These are phyloP conservation scores for Fusarium tanahbumbuense DNA, from an alignment of 2,329 filamentous ascomycete genomes.

Conservation along the genomic window DNA sequence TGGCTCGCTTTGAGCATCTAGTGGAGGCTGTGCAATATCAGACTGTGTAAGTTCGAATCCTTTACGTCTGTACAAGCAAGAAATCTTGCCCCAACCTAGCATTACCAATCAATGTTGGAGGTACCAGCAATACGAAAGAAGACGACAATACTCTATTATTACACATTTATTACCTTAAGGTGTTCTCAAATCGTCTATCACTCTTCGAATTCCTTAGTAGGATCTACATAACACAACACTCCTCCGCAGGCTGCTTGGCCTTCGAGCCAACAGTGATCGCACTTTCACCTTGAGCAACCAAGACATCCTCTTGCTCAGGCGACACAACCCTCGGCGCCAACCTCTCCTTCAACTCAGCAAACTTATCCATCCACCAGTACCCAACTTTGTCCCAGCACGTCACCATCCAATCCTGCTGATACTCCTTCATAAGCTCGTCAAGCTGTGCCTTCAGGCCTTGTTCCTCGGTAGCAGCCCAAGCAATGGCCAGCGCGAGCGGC, in stretches of 20 bases:
- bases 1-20: not conserved
- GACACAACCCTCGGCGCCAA: slow-evolving; percentile 14
- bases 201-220: not conserved
- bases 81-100: not conserved
- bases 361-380: slow-evolving; percentile 34
- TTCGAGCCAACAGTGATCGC: not conserved
- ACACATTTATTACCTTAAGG: not conserved
- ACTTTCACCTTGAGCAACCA: not conserved
- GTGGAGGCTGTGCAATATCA: not conserved
- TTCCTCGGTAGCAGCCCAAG: slow-evolving; percentile 36
- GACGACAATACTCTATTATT: accelerated
- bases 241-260: slow-evolving; percentile 4
- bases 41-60: not conserved
- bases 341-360: slow-evolving; percentile 18
- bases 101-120: not conserved
- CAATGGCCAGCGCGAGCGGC: slow-evolving; percentile 24
- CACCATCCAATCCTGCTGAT: slow-evolving; percentile 32
- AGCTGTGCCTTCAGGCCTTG: slow-evolving; percentile 23
- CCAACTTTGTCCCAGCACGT: slow-evolving; percentile 31
- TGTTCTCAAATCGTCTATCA: accelerated
- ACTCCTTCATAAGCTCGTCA: slow-evolving; percentile 20
- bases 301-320: not conserved
- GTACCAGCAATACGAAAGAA: not conserved
- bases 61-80: not conserved
- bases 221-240: slow-evolving; percentile 32